Base-by-base conservation (phyloP, 345 rosid genomes). In the Gossypium australe region DNA sequence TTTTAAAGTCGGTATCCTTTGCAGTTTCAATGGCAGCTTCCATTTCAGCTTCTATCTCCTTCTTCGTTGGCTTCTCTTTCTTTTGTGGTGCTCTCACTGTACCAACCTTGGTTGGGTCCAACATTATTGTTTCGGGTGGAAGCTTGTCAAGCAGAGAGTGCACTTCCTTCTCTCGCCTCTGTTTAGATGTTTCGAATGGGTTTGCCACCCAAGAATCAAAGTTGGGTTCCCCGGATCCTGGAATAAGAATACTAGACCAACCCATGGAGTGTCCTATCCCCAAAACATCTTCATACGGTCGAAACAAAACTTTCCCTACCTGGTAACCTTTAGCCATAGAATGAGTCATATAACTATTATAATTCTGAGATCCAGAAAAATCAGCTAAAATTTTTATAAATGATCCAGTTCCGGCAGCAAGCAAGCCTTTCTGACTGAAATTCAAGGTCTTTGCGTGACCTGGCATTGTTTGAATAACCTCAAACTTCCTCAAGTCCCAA, bases 191-290 rank as follows among this genome's bases (percentile, higher is more conserved):
- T 81, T 95, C 98, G 34, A 86, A 91, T 4, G 97, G 99, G 68
- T 93, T 95, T 64, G 97, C 99, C 56, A 95, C 89, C 95, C 94
- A 93, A 9, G 95, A 83, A 79, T 95, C 98, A 1, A 93, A 93
- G 84, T 95, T 95, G 3, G 99, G 94, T 75, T 95, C 98, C 61
- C 99, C 98, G 13, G 99, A 87, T 57, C 98, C 97, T 0, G 99
- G 99, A 58, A 91, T 80, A 1, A 92, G 90, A 76, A 93, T 88
- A 55, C 96, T 89, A 34, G 97, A 92, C 97, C 96, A 95, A 12
- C 99, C 99, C 88, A 82, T 89, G 11, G 99, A 93, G 78, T 95
- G 98, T 47, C 97, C 97, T 55, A 95, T 87, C 71, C 89, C 87
- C 17, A 93, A 78, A 61, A 87, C 93, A 74, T 95, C 98, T 78